Evolutionary conservation across 148 eudicot species (phyloP), one percentile per base, ranked within the genome.

Genomic region (Chenopodium quinoa): DNA sequence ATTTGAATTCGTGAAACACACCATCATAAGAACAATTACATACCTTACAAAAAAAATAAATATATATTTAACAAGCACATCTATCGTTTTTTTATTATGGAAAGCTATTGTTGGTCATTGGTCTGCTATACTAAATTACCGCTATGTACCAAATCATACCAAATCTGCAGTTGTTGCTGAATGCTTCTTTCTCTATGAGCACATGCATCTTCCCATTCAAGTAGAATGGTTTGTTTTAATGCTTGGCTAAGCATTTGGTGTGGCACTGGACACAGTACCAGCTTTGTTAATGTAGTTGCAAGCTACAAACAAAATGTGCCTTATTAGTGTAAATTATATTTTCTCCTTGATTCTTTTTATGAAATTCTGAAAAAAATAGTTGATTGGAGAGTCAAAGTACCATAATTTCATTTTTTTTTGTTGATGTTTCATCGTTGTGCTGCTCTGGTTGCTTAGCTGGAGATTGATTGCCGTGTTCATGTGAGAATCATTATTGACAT

Each of bases 381-480:
- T 64, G 27, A 25, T 62, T 48, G 47, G 77, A 37, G 9, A 25
- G 47, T n/a, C 47, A 58, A 37, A 75, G 54, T 87, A 87, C 89
- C 89, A 75, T 50, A 87, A 78, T 76, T 82, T 84, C 86, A 85
- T 84, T 20, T 54, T 74, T 74, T 68, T 81, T 84, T 48, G 74
- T 69, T 19, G 88, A 75, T 78, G 83, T 23, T 76, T 85, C 86
- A n/a, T 82, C 80, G 65, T 17, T 89, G 78, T 81, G 85, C 64
- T 75, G 86, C 75, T 83, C 87, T 77, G 97, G 90, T 64, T 73
- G 82, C 91, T 83, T 73, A 89, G 87, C 84, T 91, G 90, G 81
- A 93, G 92, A 79, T 77, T 78, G 54, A 87, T 82, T 47, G 85
- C 85, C 81, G 78, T 89, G 23, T 84, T 79, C 68, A 79, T 82